phyloP scores from a whole-genome alignment of 441 rosid species.

The Gossypium aridum region DNA sequence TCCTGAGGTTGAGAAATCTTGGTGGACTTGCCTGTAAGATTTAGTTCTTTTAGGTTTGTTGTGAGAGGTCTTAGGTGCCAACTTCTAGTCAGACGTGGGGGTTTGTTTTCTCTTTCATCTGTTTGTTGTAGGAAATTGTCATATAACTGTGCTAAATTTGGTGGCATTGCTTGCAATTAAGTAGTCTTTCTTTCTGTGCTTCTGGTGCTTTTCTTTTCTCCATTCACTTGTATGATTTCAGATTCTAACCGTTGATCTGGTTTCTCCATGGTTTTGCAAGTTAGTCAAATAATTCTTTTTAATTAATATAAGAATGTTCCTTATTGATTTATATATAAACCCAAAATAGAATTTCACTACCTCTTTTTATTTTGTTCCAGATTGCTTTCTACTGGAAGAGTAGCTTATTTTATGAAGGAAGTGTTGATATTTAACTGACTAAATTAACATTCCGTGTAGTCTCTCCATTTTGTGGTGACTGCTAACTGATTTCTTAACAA shows the following conservation, averaged over 20 bases:
- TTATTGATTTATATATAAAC: constrained; percentile 7
- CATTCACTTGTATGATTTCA: background rate
- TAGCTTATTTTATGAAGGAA: constrained; percentile 32
- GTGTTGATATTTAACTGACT: constrained; percentile 46
- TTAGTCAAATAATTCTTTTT: background rate
- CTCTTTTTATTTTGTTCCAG: constrained; percentile 16
- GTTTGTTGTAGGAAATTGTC: background rate
- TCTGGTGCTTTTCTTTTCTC: background rate
- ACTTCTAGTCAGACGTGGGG: constrained; percentile 4
- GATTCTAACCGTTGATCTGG: constrained; percentile 3
- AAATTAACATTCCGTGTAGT: constrained; percentile 49
- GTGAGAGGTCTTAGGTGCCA: background rate
- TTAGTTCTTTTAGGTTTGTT: background rate
- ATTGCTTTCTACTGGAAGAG: constrained; percentile 25
- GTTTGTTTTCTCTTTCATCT: background rate
- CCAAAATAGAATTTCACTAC: background rate
- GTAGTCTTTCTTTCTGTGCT: background rate
- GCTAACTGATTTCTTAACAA: constrained; percentile 73
- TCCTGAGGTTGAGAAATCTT: background rate
- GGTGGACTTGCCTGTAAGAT: background rate
- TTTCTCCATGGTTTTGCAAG: background rate
- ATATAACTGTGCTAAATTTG: background rate
- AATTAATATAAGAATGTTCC: background rate
- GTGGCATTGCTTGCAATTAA: background rate
- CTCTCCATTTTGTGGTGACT: constrained; percentile 63